phyloP scores from a whole-genome alignment of 495 filamentous ascomycete genomes.

The Lineolata rhizophorae region DNA sequence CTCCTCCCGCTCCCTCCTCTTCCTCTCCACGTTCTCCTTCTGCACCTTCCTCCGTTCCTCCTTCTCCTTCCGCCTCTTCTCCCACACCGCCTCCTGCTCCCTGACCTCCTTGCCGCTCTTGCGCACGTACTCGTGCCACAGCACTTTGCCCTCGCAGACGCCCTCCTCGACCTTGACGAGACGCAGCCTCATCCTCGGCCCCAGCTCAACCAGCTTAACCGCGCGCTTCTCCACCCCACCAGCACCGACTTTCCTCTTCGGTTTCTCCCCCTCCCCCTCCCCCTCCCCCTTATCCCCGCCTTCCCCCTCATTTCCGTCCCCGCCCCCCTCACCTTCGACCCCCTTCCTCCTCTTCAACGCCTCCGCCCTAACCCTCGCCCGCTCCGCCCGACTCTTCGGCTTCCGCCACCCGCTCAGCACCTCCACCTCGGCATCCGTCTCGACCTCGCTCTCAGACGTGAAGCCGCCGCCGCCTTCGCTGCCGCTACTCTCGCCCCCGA shows the following conservation, averaged over 20 bases:
- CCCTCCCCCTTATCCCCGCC: constrained; percentile 78
- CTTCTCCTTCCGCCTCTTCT: constrained; percentile 53
- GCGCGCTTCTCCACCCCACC: constrained; percentile 53
- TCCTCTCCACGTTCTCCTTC: constrained; percentile 70
- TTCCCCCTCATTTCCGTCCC: constrained; percentile 37
- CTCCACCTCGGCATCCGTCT: constrained; percentile 92
- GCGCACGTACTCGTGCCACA: constrained; percentile 90
- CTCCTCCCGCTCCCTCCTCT: constrained; percentile 39
- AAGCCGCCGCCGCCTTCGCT: constrained; percentile 52
- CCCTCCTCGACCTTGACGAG: constrained; percentile 95
- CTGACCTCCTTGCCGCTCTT: constrained; percentile 62
- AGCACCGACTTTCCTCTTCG: constrained; percentile 19
- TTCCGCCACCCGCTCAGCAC: too few species aligned
- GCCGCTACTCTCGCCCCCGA: constrained; percentile 41
- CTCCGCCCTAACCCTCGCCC: constrained; percentile 13
- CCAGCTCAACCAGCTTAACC: constrained; percentile 79
- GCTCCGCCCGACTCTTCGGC: constrained; percentile 31
- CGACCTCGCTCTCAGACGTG: constrained; percentile 75
- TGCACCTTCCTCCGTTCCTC: constrained; percentile 60
- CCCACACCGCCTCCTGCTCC: constrained; percentile 62
- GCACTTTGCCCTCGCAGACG: constrained; percentile 67
- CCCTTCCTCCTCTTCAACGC: constrained; percentile 1
- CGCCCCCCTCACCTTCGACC: constrained; percentile 13
- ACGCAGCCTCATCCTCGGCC: constrained; percentile 70
- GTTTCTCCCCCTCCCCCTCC: constrained; percentile 69